Evolutionary conservation across 169 alveolate species (phyloP).

Genomic region (Eimeria sp.): DNA sequence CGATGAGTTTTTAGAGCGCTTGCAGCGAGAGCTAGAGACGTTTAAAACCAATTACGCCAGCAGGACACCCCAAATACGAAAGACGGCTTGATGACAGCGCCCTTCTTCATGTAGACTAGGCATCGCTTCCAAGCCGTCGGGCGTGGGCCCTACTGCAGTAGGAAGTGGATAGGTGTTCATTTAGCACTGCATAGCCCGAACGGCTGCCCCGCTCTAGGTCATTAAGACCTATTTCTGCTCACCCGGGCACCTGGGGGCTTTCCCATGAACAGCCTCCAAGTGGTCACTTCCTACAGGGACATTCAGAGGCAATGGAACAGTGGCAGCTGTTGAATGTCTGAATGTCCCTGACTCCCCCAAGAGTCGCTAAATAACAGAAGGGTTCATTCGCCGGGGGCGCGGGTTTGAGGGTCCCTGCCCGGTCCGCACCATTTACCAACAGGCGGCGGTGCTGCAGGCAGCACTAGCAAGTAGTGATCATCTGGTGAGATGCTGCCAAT

Average conservation of each 20-base stretch:
- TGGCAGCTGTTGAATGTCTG: too few relatives aligned
- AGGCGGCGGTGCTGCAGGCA: background rate
- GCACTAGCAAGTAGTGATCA: background rate
- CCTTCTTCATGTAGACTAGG: background rate
- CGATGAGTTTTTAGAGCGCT: conserved; percentile 82
- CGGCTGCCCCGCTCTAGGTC: background rate
- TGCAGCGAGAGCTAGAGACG: conserved; percentile 84
- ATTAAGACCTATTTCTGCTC: background rate
- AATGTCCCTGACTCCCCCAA: background rate
- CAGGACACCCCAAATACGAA: conserved; percentile 49
- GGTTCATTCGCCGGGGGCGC: background rate
- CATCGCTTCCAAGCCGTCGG: background rate
- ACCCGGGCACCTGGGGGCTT: background rate
- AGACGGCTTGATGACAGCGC: conserved; percentile 19
- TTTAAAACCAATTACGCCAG: conserved; percentile 68
- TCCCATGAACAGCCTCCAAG: background rate
- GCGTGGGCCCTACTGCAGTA: background rate
- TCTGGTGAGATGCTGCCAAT: background rate
- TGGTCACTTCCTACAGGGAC: background rate
- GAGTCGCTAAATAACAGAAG: background rate
- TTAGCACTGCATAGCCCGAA: background rate
- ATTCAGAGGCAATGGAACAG: background rate
- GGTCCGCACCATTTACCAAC: background rate
- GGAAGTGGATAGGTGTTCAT: background rate
- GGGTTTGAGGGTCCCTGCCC: background rate